These are phyloP conservation scores for Triticum timopheevii DNA, from an alignment of 176 grass and related monocot genomes.

Conservation along the genomic window DNA sequence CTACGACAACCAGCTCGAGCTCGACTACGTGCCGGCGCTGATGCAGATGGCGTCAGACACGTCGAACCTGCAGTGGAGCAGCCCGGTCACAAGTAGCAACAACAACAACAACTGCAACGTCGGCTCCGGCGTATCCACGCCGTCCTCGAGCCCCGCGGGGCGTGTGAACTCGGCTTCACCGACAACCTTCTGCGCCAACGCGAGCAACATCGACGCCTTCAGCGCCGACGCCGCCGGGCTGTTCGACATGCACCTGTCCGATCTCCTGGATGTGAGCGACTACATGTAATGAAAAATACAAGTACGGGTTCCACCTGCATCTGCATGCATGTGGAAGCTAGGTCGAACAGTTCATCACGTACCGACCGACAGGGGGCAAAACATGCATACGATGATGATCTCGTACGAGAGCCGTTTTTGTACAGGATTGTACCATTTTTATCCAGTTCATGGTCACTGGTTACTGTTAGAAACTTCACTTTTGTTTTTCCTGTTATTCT, in stretches of 20 bases:
- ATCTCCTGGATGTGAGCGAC: conserved; percentile 56
- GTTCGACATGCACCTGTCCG: conserved; percentile 51
- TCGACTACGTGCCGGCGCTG: conserved; percentile 31
- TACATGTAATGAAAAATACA: conserved; percentile 34
- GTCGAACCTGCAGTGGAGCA: conserved; percentile 44
- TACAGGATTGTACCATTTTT: conserved; percentile 41
- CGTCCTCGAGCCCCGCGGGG: conserved; percentile 47
- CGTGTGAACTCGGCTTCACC: conserved; percentile 23
- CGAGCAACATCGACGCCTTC: background rate
- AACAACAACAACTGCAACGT: conserved; percentile 32
- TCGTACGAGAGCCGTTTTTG: conserved; percentile 30
- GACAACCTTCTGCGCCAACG: conserved; percentile 9
- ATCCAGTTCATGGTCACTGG: conserved; percentile 3
- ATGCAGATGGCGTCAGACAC: conserved; percentile 38
- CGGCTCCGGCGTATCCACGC: conserved; percentile 54
- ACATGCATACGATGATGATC: conserved; percentile 1
- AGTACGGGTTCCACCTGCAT: conserved; percentile 10
- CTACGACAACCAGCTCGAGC: background rate
- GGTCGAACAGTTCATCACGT: conserved; percentile 1
- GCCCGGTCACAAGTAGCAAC: conserved; percentile 28
- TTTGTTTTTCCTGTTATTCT: background rate
- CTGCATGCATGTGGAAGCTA: background rate
- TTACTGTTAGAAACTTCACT: conserved; percentile 31
- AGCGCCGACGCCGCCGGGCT: conserved; percentile 12
- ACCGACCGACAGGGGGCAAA: background rate